These are phyloP conservation scores for Ceratocystis destructans DNA, from an alignment of 2,329 filamentous ascomycete species.

Conservation along the genomic window DNA sequence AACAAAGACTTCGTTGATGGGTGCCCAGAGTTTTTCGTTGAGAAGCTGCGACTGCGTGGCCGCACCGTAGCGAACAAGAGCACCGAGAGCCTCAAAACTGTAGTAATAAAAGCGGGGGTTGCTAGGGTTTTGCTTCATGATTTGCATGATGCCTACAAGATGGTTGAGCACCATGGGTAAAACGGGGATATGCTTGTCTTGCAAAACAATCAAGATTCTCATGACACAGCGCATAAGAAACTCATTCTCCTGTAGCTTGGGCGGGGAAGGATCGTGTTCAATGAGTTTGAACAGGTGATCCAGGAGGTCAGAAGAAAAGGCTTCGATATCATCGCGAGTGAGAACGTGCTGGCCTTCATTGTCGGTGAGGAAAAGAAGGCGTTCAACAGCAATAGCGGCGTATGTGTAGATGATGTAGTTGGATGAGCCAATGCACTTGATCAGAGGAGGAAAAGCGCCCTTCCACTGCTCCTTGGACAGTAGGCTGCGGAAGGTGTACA, in stretches of 20 bases:
- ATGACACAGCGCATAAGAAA: constrained; percentile 98
- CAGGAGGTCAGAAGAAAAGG: constrained; percentile 72
- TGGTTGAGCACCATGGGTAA: constrained; percentile 69
- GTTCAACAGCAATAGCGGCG: constrained; percentile 89
- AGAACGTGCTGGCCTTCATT: constrained; percentile 66
- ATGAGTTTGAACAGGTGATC: constrained; percentile 85
- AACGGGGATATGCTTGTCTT: constrained; percentile 61
- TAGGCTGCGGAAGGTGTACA: constrained; percentile 93
- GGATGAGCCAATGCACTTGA: constrained; percentile 75
- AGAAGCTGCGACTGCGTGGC: constrained; percentile 54
- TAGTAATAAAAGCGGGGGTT: constrained; percentile 98
- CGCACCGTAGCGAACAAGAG: constrained; percentile 61
- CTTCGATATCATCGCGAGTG: constrained; percentile 60
- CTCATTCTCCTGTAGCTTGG: constrained; percentile 97
- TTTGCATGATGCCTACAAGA: constrained; percentile 75
- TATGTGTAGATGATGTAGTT: constrained; percentile 98
- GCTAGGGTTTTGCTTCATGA: constrained; percentile 89
- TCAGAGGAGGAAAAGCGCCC: constrained; percentile 73
- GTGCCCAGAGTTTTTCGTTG: constrained; percentile 67
- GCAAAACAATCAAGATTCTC: constrained; percentile 89
- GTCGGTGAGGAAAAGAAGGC: constrained; percentile 72
- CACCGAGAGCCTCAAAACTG: constrained; percentile 88
- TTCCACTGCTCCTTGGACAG: constrained; percentile 87
- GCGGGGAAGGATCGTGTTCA: constrained; percentile 66
- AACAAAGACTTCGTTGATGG: constrained; percentile 66